These are phyloP conservation scores for Hsuehochloa calcarea DNA, from an alignment of 176 grass and related monocot species.

Conservation along the genomic window DNA sequence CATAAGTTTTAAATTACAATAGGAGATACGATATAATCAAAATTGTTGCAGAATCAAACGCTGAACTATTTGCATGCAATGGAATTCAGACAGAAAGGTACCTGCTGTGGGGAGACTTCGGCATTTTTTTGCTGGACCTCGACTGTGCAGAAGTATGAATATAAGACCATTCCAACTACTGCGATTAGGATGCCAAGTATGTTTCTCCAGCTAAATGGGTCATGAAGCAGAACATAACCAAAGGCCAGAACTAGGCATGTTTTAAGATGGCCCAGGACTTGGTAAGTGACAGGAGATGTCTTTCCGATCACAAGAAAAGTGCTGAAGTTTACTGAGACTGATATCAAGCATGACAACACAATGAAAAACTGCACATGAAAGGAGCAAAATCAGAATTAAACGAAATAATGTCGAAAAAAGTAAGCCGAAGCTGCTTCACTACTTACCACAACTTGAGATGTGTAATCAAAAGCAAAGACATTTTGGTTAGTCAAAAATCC, in stretches of 20 bases:
- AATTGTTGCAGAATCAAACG: neutral
- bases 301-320: slow-evolving; percentile 89
- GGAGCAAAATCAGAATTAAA: slow-evolving; percentile 34
- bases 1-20: neutral
- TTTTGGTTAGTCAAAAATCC: slow-evolving; percentile 92
- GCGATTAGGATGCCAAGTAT: slow-evolving; percentile 87
- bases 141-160: slow-evolving; percentile 71
- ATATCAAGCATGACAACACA: slow-evolving; percentile 80
- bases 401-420: neutral
- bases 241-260: slow-evolving; percentile 88
- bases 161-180: slow-evolving; percentile 75
- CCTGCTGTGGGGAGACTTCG: slow-evolving; percentile 60
- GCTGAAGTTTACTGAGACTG: slow-evolving; percentile 89
- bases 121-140: slow-evolving; percentile 58
- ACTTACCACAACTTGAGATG: slow-evolving; percentile 93
- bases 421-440: slow-evolving; percentile 1
- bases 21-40: neutral
- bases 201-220: slow-evolving; percentile 94
- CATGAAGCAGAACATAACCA: slow-evolving; percentile 80
- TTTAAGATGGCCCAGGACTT: slow-evolving; percentile 93
- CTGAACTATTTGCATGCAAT: neutral
- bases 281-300: slow-evolving; percentile 92
- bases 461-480: slow-evolving; percentile 89
- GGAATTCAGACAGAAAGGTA: slow-evolving; percentile 22
- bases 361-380: slow-evolving; percentile 69